Percentiles rank a stretch among this genome's conserved stretches.
Evolutionary conservation across 2,329 filamentous ascomycete species (phyloP).

Genomic region (Ceratocystis papillata): DNA sequence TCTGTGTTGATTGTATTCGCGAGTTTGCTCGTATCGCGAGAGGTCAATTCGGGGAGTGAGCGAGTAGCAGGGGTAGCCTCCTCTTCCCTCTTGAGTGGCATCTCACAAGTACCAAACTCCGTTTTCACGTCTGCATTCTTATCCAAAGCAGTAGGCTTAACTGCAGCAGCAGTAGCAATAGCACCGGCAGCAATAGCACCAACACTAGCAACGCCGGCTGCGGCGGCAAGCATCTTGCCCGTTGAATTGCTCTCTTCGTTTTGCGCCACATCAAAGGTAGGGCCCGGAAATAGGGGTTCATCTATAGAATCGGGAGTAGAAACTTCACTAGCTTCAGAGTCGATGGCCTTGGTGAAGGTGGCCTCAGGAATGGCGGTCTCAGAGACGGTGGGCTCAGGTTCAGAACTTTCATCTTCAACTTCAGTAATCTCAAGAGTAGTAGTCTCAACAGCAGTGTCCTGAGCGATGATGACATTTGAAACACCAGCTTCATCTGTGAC

Average conservation of each 20-base stretch:
- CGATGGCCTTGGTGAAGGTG: background rate
- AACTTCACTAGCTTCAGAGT: constrained; percentile 6
- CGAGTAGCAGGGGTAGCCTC: background rate
- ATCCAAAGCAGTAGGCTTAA: background rate
- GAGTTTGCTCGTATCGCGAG: background rate
- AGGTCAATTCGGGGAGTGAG: background rate
- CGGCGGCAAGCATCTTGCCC: background rate
- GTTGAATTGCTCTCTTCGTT: background rate
- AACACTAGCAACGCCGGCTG: background rate
- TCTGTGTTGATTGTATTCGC: background rate
- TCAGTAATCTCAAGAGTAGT: background rate
- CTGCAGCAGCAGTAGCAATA: background rate
- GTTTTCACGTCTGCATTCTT: background rate
- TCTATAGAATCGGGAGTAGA: background rate
- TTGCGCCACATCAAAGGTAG: background rate
- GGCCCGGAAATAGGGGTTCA: background rate
- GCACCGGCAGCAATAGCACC: background rate
- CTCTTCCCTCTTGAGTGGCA: background rate
- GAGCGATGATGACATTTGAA: background rate
- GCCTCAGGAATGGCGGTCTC: constrained; percentile 8
- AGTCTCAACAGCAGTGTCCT: background rate
- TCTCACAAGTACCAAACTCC: background rate
- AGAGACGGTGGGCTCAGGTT: background rate
- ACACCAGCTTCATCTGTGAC: background rate
- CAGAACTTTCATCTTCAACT: background rate